Conservation (phyloP, 2,329 filamentous ascomycete genomes). For the Aspergillus cejpii region DNA sequence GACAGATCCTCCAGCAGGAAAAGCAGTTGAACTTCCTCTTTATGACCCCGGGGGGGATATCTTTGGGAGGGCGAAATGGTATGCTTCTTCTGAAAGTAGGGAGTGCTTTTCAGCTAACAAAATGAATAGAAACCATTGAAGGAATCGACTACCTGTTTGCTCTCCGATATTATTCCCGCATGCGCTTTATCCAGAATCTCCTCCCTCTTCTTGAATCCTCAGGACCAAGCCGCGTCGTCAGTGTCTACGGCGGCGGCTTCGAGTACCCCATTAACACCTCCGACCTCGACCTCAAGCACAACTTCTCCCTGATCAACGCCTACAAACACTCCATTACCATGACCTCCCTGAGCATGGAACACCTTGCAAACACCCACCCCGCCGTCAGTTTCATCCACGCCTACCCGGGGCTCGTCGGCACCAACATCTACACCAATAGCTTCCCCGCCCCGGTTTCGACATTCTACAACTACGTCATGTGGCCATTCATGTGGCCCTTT, state of each 20-base stretch:
- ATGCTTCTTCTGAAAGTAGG: too few relatives aligned
- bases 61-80: constrained; percentile 10
- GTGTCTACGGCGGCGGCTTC: constrained; percentile 46
- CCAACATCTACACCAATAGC: constrained; percentile 29
- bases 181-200: constrained; percentile 29
- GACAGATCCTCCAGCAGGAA: constrained; percentile 36
- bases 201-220: constrained; percentile 18
- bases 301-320: constrained; percentile 20
- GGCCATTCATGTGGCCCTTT: constrained; percentile 7
- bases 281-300: constrained; percentile 37
- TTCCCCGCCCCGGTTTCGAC: constrained; percentile 5
- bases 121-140: constrained; percentile 22
- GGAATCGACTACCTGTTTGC: constrained; percentile 23
- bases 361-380: constrained; percentile 44
- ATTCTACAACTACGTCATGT: constrained; percentile 6
- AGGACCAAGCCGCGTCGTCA: constrained; percentile 48
- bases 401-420: constrained; percentile 45
- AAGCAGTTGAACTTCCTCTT: constrained; percentile 24
- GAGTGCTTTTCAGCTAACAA: background rate
- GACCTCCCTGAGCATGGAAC: constrained; percentile 46
- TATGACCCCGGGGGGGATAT: constrained; percentile 19
- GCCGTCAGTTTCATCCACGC: constrained; percentile 46
- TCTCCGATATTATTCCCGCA: constrained; percentile 27
- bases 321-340: constrained; percentile 43
- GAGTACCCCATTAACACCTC: constrained; percentile 45